Evolutionary conservation across 2,329 filamentous ascomycete genomes (phyloP), one percentile per base, ranked within the genome.

Genomic region (Pezicula neosporulosa): DNA sequence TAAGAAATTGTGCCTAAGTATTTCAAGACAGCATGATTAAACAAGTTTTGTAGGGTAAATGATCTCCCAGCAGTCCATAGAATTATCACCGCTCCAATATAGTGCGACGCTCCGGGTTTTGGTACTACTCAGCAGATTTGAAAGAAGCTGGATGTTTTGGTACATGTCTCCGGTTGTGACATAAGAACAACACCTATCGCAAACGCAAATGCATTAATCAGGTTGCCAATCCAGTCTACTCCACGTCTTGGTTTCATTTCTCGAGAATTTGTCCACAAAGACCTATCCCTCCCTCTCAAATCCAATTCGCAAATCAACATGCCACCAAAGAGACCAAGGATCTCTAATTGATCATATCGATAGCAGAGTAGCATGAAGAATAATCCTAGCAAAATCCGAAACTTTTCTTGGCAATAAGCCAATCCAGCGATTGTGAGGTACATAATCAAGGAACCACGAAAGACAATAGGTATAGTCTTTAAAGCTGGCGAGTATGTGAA

Each of bases 1-100:
- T 77, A 82, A 52, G 75, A 78, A 56, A 81, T 74, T 27, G 72
- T 71, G 9, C 74, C 78, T 19, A 77, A 72, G 60, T 82, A 82
- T 56, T 78, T 77, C 19, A 74, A 73, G 10, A 77, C 55, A 1
- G 67, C 62, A 4, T 67, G 68, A 51, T 75, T 73, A 56, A 80
- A 75, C 35, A 73, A 72, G 7, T 59, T 59, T 49, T 69, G 70
- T 47, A 70, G 54, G 52, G 53, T 44, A 33, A 53, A 56, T 8
- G 24, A 30, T 4, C 24, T 21, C 12, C 18, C 24, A 3, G 27
- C n/a, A 27, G 19, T 15, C 10, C 15, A n/a, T 12, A 44, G 8
- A 27, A 44, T 7, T 30, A 30, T 30, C 28, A 30, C 10, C 8
- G 28, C 28, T 8, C 28, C 28, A 9, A 30, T 30, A 30, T 30